A percentile compares a stretch with the other conserved stretches of the same genome.
Evolutionary conservation across 2,329 filamentous ascomycete genomes (phyloP).

Genomic region (Talaromyces sp.): DNA sequence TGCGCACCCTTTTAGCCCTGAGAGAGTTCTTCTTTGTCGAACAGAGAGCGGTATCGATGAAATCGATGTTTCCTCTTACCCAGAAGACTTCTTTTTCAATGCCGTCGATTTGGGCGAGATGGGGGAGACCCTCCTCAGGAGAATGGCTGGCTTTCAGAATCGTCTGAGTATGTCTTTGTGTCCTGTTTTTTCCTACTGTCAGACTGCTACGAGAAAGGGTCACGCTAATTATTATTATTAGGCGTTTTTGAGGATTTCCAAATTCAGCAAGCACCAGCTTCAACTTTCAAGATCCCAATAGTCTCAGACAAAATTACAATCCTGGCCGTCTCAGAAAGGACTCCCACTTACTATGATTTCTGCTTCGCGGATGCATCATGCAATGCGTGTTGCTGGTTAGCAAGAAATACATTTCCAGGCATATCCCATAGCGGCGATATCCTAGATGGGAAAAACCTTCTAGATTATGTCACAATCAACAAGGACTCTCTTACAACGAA

Average conservation of each 20-base stretch:
- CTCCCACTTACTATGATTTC: slow-evolving; percentile 6
- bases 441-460: neutral
- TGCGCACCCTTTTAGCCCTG: slow-evolving; percentile 7
- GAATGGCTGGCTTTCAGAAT: neutral
- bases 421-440: neutral
- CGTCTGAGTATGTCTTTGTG: neutral
- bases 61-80: slow-evolving; percentile 6
- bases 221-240: neutral
- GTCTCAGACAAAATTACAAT: slow-evolving; percentile 4
- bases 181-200: neutral
- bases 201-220: neutral
- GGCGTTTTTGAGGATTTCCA: neutral
- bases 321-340: slow-evolving; percentile 8
- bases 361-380: slow-evolving; percentile 3
- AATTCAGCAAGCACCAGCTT: neutral
- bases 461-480: slow-evolving; percentile 1
- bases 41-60: slow-evolving; percentile 5
- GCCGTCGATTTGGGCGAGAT: slow-evolving; percentile 12
- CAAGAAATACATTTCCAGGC: neutral
- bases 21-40: slow-evolving; percentile 7
- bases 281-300: slow-evolving; percentile 6
- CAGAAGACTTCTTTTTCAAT: slow-evolving; percentile 10
- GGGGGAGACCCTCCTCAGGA: slow-evolving; percentile 5
- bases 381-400: neutral
- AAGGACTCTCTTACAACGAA: slow-evolving; percentile 2